Evolutionary conservation across 2,329 filamentous ascomycete genomes (phyloP), one percentile per base, ranked within the genome.

Genomic region (Emergomyces africanus): DNA sequence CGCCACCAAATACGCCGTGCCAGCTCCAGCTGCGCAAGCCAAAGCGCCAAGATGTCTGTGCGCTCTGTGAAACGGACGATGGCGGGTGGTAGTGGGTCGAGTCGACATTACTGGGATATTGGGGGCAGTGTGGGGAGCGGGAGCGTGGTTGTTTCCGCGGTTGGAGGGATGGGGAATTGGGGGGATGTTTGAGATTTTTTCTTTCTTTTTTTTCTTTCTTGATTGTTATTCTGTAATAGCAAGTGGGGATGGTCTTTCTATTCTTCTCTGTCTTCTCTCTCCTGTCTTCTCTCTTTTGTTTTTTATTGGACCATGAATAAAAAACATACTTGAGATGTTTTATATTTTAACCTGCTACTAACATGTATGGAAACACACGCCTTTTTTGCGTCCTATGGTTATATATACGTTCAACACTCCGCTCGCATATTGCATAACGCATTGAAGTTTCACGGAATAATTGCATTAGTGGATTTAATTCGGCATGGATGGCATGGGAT

Each of bases 91-190:
- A 86, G 83, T 64, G 81, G 83, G 39, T 91, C 88, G 50, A 89
- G 85, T 51, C 78, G 90, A 57, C 89, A 95, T 70, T 96, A 95
- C 72, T 96, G 91, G 91, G 91, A 96, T 71, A 83, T 96, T 64
- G 89, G 89, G 30, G 88, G 84, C 5, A 90, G 85, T 66, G 81
- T 90, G 28, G 88, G 88, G 1, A 91, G 88, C 59, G 87, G 87
- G 3, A 88, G 85, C 64, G 78, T 85, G 62, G 83, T 88, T 70
- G 83, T 82, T 1, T 86, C 85, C 58, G 77, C 86, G 64, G 83
- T 88, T 68, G 82, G 81, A 4, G 82, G 81, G 9, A 83, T 88
- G 78, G 88, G 88, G 18, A 85, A 82, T 65, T 94, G 89, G 89
- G 88, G 88, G 10, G 89, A 92, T 74, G 82, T 87, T 30, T 87